phyloP scores from a whole-genome alignment of 345 rosid species.

The Pistacia atlantica region DNA sequence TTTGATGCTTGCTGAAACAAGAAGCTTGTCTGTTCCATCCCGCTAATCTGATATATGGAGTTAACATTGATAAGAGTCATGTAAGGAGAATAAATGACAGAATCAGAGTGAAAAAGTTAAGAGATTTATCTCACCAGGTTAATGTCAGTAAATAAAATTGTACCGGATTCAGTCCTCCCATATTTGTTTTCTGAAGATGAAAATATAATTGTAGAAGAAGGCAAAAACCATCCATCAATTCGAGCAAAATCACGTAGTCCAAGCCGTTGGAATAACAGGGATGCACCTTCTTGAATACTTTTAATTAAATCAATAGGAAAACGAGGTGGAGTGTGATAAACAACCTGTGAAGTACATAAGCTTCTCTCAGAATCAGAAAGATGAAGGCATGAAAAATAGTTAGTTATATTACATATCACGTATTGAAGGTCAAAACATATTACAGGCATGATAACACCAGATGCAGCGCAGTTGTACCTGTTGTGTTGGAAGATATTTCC shows the following conservation, averaged over 20 bases:
- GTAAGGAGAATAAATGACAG: constrained; percentile 1
- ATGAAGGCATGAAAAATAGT: constrained; percentile 11
- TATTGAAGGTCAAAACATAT: background rate
- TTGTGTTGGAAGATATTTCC: constrained; percentile 94
- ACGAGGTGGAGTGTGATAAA: constrained; percentile 95
- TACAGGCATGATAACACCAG: constrained; percentile 1
- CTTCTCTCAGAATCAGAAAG: constrained; percentile 19
- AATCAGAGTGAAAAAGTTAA: constrained; percentile 11
- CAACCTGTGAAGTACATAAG: constrained; percentile 57
- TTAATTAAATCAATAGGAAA: constrained; percentile 73
- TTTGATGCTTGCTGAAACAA: constrained; percentile 97
- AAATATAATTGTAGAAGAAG: constrained; percentile 42
- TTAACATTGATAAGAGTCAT: constrained; percentile 12
- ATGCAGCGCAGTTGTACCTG: constrained; percentile 54
- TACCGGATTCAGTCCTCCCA: constrained; percentile 50
- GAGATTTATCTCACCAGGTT: constrained; percentile 64
- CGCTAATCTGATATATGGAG: constrained; percentile 73
- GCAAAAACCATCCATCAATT: constrained; percentile 95
- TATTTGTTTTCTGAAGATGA: constrained; percentile 44
- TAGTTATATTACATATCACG: background rate
- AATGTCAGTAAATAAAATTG: constrained; percentile 76
- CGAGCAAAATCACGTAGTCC: constrained; percentile 90
- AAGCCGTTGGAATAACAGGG: constrained; percentile 69
- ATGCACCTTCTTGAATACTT: constrained; percentile 80
- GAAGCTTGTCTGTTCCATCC: constrained; percentile 98